These are phyloP conservation scores for Sporothrix brasiliensis DNA, from an alignment of 2,329 filamentous ascomycete genomes.

Conservation along the genomic window DNA sequence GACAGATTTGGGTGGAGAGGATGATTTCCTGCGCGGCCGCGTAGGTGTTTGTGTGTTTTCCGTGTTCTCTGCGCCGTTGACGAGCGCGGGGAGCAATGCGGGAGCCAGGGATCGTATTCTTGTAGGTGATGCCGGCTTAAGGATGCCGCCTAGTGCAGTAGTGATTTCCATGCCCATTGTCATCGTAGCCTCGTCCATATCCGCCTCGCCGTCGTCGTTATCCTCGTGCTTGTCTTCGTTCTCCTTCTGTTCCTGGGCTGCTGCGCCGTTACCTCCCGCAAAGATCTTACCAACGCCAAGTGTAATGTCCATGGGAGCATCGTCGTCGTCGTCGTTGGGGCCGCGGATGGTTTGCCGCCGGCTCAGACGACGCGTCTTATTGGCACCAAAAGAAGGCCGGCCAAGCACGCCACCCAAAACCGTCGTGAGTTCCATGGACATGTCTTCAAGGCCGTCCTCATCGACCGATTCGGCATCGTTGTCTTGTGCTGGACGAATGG, in stretches of 20 bases:
- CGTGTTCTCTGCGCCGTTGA: neutral
- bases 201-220: constrained; percentile 42
- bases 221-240: constrained; percentile 38
- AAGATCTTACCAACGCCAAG: constrained; percentile 60
- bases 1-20: constrained; percentile 21
- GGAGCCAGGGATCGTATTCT: constrained; percentile 43
- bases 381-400: constrained; percentile 30
- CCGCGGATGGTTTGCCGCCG: constrained; percentile 38
- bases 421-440: constrained; percentile 78
- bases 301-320: constrained; percentile 62
- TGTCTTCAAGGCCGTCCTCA: constrained; percentile 61
- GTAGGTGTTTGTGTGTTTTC: neutral
- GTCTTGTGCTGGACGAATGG: constrained; percentile 55
- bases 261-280: constrained; percentile 36
- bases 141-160: constrained; percentile 63
- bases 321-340: constrained; percentile 34
- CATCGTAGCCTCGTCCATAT: constrained; percentile 47
- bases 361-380: constrained; percentile 34
- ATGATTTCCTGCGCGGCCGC: neutral
- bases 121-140: constrained; percentile 48
- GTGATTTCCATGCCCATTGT: constrained; percentile 71
- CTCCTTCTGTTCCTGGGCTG: constrained; percentile 37
- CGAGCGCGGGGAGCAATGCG: neutral
- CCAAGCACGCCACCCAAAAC: constrained; percentile 61
- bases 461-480: constrained; percentile 44